Conservation (phyloP, 768 basidiomycete genomes). For the Crucibulum laeve region DNA sequence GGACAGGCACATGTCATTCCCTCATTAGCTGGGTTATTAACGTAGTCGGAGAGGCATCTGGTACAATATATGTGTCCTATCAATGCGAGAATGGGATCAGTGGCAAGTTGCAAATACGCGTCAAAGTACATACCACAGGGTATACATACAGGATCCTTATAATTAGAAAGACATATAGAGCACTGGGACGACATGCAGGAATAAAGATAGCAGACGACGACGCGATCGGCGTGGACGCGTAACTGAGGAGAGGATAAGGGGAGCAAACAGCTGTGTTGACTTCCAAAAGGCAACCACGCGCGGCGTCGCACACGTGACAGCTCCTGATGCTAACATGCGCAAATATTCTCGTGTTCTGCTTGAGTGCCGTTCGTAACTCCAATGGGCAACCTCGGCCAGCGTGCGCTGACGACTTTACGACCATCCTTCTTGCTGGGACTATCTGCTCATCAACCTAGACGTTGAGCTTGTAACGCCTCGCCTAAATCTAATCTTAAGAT, state of each 20-base stretch:
- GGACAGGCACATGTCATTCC: slow-evolving; percentile 47
- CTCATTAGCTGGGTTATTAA: slow-evolving; percentile 28
- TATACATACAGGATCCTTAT: slow-evolving; percentile 51
- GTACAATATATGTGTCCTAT: slow-evolving; percentile 64
- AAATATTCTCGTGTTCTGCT: no score
- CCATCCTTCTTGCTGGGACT: no score
- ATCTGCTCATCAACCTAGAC: no score
- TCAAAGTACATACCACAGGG: slow-evolving; percentile 49
- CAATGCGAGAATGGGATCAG: slow-evolving; percentile 4
- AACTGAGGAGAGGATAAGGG: not conserved
- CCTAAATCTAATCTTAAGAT: no score
- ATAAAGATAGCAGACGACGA: not conserved
- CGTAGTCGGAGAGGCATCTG: slow-evolving; percentile 43
- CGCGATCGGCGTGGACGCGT: slow-evolving; percentile 1
- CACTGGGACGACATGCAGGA: slow-evolving; percentile 31
- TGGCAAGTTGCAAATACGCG: not conserved
- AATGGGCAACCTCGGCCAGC: no score
- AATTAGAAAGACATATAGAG: slow-evolving; percentile 50
- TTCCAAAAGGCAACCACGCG: no score
- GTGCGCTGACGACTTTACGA: no score
- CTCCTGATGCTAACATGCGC: no score
- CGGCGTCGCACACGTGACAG: no score
- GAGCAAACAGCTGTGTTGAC: no score
- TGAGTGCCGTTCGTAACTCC: no score
- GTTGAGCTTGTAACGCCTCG: no score